Base-by-base conservation (phyloP, 2,329 filamentous ascomycete genomes). In the Trichoderma lentiforme region DNA sequence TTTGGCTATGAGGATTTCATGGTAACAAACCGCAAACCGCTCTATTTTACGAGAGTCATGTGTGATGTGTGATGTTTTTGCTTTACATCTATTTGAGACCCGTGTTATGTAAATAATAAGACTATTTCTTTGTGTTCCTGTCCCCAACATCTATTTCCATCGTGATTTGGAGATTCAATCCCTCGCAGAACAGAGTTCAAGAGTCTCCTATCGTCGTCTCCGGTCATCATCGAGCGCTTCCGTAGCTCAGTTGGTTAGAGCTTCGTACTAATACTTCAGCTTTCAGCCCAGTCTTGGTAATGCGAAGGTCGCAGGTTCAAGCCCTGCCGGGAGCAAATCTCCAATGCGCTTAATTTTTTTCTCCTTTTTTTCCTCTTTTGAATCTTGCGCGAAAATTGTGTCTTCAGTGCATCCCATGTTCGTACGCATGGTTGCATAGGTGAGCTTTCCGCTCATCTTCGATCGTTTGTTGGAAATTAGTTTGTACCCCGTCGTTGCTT, bases 221-320 rank as follows among this genome's bases (percentile, higher is more conserved):
- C 15, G 18, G 39, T 3, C 18, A 43, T 43, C 39, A 43, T 43
- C 47, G 11, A 24, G 21, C 47, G 47, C 47, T 53, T 53, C 47
- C 47, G 47, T 53, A 53, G 47, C 47, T 53, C 47, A 53, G 47
- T 53, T 53, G 47, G 47, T 53, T 53, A 53, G 60, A 63, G 60
- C 60, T 63, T 63, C 60, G 60, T 63, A 63, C 60, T 63, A 63
- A 63, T 63, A 63, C 34, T 63, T 26, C 60, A 34, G 32, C 60
- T 39, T 39, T 26, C 8, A 53, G 18, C 60, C 26, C 9, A 43
- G 47, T 28, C 26, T 66, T 66, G 63, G 63, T 66, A 53, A 66
- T 66, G 63, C 63, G 63, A 34, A 66, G 63, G 63, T 66, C 63
- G 63, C 63, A 66, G 63, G 63, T 66, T 66, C 63, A 66, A 66